These are phyloP conservation scores for Suhomyces terraborum DNA, from an alignment of 1,139 yeast genomes.

Conservation along the genomic window DNA sequence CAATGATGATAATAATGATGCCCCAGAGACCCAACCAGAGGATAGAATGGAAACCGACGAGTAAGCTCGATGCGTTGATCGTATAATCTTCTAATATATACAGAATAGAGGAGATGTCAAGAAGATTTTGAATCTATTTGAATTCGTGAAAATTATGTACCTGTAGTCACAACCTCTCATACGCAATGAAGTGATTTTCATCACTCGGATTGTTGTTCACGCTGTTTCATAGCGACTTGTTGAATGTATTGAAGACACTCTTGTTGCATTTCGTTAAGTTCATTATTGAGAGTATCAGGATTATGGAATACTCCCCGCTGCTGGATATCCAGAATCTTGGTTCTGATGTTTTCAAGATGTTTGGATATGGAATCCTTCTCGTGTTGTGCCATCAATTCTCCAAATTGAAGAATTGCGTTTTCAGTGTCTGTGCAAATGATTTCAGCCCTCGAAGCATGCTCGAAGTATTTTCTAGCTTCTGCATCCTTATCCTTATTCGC, in stretches of 20 bases:
- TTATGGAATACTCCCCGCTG: slow-evolving; percentile 33
- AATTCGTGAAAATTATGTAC: not conserved
- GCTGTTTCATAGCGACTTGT: slow-evolving; percentile 49
- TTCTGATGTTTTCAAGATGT: slow-evolving; percentile 40
- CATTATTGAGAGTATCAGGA: slow-evolving; percentile 41
- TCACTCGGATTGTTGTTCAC: slow-evolving; percentile 1
- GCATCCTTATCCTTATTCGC: slow-evolving; percentile 45
- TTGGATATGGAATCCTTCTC: slow-evolving; percentile 34
- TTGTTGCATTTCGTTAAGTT: slow-evolving; percentile 53
- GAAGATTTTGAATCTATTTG: not conserved
- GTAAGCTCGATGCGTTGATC: slow-evolving; percentile 16
- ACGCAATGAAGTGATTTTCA: not conserved
- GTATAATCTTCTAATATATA: slow-evolving; percentile 12
- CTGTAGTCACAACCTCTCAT: not conserved
- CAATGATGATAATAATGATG: slow-evolving; percentile 27
- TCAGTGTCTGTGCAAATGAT: slow-evolving; percentile 59
- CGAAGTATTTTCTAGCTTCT: slow-evolving; percentile 41
- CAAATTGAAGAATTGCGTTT: slow-evolving; percentile 49
- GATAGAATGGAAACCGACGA: slow-evolving; percentile 62
- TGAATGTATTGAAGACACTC: slow-evolving; percentile 53
- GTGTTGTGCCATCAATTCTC: slow-evolving; percentile 38
- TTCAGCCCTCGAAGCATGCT: slow-evolving; percentile 56
- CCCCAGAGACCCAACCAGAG: slow-evolving; percentile 22
- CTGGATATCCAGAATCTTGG: slow-evolving; percentile 50
- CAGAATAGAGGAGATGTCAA: slow-evolving; percentile 8